These are phyloP conservation scores for Rosa lucieae DNA, from an alignment of 306 rosid genomes.

Conservation along the genomic window DNA sequence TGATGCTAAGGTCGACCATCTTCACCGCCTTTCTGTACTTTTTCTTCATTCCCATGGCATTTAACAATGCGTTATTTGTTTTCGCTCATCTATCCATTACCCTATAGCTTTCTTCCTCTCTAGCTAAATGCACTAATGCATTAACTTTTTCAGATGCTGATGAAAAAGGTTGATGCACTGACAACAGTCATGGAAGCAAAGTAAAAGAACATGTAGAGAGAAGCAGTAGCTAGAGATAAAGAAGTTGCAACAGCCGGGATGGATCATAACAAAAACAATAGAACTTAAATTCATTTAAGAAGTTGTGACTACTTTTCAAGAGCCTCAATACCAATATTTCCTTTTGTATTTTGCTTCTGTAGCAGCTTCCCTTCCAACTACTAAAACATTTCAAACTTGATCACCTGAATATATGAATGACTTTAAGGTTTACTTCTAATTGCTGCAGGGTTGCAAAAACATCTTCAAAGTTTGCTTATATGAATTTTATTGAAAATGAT, in stretches of 20 bases:
- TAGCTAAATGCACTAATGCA: constrained; percentile 19
- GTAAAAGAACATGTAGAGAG: constrained; percentile 87
- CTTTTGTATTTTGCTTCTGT: background rate
- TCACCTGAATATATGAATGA: background rate
- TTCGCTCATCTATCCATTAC: too few species aligned
- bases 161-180: constrained; percentile 76
- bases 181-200: constrained; percentile 81
- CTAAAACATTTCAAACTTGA: background rate
- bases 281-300: constrained; percentile 51
- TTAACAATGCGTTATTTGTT: too few species aligned
- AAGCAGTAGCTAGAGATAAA: constrained; percentile 77
- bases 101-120: too few species aligned
- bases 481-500: constrained; percentile 31
- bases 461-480: constrained; percentile 25
- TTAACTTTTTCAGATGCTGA: constrained; percentile 54
- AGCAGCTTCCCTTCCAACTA: background rate
- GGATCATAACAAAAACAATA: constrained; percentile 45
- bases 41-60: too few species aligned
- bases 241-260: constrained; percentile 58
- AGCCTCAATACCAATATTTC: background rate
- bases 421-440: constrained; percentile 17
- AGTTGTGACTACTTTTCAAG: constrained; percentile 35
- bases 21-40: too few species aligned
- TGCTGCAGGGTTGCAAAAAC: constrained; percentile 61
- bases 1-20: too few species aligned